Base-by-base conservation (phyloP, 768 basidiomycete genomes). In the Multifurca ochricompacta region DNA sequence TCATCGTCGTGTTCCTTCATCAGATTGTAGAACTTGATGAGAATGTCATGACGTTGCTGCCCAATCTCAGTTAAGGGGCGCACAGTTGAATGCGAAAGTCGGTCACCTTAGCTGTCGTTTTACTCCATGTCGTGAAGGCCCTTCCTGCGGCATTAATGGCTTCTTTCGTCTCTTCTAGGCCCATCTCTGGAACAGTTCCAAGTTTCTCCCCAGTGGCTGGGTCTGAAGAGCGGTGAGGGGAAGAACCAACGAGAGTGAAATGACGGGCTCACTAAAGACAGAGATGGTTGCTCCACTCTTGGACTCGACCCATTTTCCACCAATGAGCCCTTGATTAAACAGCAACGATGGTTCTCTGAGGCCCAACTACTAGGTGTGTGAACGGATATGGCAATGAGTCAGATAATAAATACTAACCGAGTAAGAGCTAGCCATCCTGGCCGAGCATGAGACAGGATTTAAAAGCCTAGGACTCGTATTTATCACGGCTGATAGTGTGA, bases 151-250 rank as follows among this genome's bases (percentile, higher is more conserved):
- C 87, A 18, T 80, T 73, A 57, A 98, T 92, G 25, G 94, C 96
- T 59, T 81, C 74, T 62, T 83, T 82, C 9, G 91, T 88, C 69
- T 97, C 92, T 25, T 76, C 75, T 40, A 89, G 65, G 9, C 85
- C 87, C 85, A 96, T 89, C 65, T 98, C 95, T 3, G 93, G 90
- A 25, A 94, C 76, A 0, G 79, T 83, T 13, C 93, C 95, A 41
- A 97, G 79, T 54, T 80, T 79, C 60, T 93, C 80, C 37, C 78
- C 78, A 4, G 85, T 95, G 6, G 92, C 90, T 28, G 95, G 95
- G 73, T 97, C 94, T 95, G 28, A 18, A 32, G 32, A 34, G 11
- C 14, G 27, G 21, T 40, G 7, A 53, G 45, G 14, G 45, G 18
- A 28, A 14, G 10, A 1, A 31, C 21, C 19, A 13, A 21, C 11